A percentile compares a stretch with the other conserved stretches of the same genome.
phyloP scores from a whole-genome alignment of 1,284 basidiomycete genomes.

The Tilletia indica region DNA sequence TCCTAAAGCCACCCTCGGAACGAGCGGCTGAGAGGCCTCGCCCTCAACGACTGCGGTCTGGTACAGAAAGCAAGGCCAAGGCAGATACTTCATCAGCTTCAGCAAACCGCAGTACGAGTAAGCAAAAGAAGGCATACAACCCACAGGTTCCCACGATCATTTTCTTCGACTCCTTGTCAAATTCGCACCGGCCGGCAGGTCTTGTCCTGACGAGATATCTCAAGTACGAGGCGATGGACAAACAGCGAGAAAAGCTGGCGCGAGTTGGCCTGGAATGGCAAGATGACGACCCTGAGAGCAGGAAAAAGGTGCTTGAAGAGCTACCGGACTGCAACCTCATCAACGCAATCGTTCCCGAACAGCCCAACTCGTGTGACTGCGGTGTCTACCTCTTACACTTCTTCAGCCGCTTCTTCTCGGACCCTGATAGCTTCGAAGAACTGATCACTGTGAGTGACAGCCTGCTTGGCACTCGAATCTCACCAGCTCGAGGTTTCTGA shows the following conservation, averaged over 20 bases:
- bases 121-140: conserved; percentile 18
- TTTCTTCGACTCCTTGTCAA: conserved; percentile 76
- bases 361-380: conserved; percentile 82
- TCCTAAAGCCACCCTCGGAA: too few species aligned
- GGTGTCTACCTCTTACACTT: conserved; percentile 60
- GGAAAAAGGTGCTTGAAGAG: conserved; percentile 20
- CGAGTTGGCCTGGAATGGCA: conserved; percentile 3
- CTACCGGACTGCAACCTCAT: conserved; percentile 30
- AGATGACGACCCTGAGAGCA: background rate
- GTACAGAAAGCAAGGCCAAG: background rate
- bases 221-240: conserved; percentile 74
- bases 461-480: background rate
- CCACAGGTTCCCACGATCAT: conserved; percentile 30
- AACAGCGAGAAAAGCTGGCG: conserved; percentile 60
- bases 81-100: background rate
- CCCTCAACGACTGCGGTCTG: background rate
- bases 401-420: conserved; percentile 48
- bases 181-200: conserved; percentile 66
- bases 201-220: conserved; percentile 71
- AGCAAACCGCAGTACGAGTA: background rate
- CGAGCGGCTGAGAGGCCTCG: background rate
- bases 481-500: background rate
- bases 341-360: conserved; percentile 61
- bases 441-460: background rate
- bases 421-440: conserved; percentile 31